Conservation (phyloP, 306 rosid species). For the Cicer cuneatum region DNA sequence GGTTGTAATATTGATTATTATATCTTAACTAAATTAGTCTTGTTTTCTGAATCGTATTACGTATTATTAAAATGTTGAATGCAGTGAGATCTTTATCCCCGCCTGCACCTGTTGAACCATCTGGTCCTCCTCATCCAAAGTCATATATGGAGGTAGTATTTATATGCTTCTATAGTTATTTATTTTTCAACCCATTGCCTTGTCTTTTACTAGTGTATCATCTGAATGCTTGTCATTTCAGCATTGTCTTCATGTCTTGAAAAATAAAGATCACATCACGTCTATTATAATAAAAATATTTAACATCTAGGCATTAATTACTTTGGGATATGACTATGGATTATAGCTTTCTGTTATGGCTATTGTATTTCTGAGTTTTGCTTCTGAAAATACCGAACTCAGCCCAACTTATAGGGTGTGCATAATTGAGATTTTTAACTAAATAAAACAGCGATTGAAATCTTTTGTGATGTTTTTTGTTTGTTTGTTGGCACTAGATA, state of each 20-base stretch:
- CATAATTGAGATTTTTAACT: constrained; percentile 32
- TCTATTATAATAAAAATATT: constrained; percentile 7
- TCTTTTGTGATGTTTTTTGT: constrained; percentile 9
- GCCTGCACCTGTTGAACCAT: constrained; percentile 70
- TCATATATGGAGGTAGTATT: constrained; percentile 74
- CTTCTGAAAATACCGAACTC: constrained; percentile 13
- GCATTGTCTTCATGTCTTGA: constrained; percentile 19
- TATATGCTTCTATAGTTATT: constrained; percentile 26
- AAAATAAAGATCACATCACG: background rate
- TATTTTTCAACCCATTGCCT: constrained; percentile 4
- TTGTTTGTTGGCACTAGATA: constrained; percentile 2
- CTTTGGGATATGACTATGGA: constrained; percentile 29
- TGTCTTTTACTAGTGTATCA: constrained; percentile 27
- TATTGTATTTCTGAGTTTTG: constrained; percentile 1
- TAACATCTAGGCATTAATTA: constrained; percentile 14
- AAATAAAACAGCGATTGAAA: constrained; percentile 1
- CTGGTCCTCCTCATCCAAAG: constrained; percentile 76
- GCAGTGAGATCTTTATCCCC: constrained; percentile 87
- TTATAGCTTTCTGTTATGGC: constrained; percentile 17
- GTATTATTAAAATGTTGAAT: constrained; percentile 38
- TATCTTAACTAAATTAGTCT: constrained; percentile 12
- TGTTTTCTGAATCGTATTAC: constrained; percentile 39
- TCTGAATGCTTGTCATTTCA: constrained; percentile 11
- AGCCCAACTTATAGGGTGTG: constrained; percentile 15
- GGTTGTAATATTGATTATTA: constrained; percentile 55